These are phyloP conservation scores for Stagonosporopsis tanaceti DNA, from an alignment of 2,329 filamentous ascomycete species.

Conservation along the genomic window DNA sequence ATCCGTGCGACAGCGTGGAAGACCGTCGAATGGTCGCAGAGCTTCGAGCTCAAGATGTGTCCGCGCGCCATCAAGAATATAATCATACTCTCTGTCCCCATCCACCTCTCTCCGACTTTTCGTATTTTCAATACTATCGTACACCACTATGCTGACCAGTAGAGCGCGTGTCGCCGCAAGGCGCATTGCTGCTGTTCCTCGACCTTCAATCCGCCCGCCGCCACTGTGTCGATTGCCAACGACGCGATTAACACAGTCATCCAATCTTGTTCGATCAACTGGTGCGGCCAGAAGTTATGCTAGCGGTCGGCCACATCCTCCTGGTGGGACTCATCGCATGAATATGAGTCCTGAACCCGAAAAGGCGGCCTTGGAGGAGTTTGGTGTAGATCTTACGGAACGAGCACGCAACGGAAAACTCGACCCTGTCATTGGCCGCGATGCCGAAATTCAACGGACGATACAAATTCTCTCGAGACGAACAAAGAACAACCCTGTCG, in stretches of 20 bases:
- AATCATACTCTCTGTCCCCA: slow-evolving; percentile 24
- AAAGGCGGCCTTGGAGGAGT: slow-evolving; percentile 90
- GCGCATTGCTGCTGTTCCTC: slow-evolving; percentile 39
- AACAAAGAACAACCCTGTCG: slow-evolving; percentile 94
- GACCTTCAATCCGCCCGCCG: slow-evolving; percentile 26
- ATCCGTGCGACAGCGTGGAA: slow-evolving; percentile 26
- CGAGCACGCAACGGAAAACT: slow-evolving; percentile 87
- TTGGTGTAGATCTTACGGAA: slow-evolving; percentile 87
- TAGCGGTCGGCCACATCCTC: slow-evolving; percentile 74
- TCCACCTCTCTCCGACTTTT: slow-evolving; percentile 11
- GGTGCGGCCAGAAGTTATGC: slow-evolving; percentile 64
- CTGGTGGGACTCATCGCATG: slow-evolving; percentile 94
- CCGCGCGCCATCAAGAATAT: slow-evolving; percentile 35
- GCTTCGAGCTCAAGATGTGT: slow-evolving; percentile 32
- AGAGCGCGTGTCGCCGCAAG: slow-evolving; percentile 47
- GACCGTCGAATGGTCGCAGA: slow-evolving; percentile 32
- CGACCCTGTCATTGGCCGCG: slow-evolving; percentile 93
- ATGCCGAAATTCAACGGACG: slow-evolving; percentile 89
- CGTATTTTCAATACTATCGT: slow-evolving; percentile 6
- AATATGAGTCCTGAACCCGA: slow-evolving; percentile 78
- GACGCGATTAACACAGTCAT: slow-evolving; percentile 13
- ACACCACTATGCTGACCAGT: slow-evolving; percentile 45
- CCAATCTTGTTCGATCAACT: slow-evolving; percentile 48
- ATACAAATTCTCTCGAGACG: slow-evolving; percentile 92
- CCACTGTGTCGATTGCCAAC: slow-evolving; percentile 37